phyloP scores from a whole-genome alignment of 148 eudicot genomes.

The Chenopodium quinoa region DNA sequence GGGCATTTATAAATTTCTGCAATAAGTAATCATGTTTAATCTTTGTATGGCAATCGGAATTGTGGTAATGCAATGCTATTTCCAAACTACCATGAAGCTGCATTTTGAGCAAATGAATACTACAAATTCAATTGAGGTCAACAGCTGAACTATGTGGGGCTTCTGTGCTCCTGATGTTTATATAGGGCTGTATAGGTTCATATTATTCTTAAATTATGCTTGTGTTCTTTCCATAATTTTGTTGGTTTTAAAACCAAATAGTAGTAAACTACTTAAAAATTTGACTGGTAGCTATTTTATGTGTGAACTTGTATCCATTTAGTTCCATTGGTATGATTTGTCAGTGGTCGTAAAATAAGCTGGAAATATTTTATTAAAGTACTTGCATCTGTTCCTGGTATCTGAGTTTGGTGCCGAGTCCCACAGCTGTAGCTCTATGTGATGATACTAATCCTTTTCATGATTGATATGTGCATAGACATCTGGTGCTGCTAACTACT shows the following conservation, averaged over 20 bases:
- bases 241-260: neutral
- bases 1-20: neutral
- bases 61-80: neutral
- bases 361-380: neutral
- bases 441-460: conserved; percentile 6
- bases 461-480: conserved; percentile 38
- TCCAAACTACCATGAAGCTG: neutral
- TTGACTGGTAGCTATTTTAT: neutral
- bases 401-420: neutral
- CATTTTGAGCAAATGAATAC: neutral
- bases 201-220: neutral
- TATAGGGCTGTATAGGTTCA: neutral
- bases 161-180: neutral
- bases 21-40: neutral
- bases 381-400: conserved; percentile 3
- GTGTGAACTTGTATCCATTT: neutral
- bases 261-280: neutral
- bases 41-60: neutral
- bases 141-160: neutral
- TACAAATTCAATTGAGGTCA: neutral
- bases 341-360: neutral
- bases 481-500: conserved; percentile 82
- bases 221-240: neutral
- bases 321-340: neutral
- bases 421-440: neutral